Base-by-base conservation (phyloP, 2,329 filamentous ascomycete species). In the Pezicula rhizophila region DNA sequence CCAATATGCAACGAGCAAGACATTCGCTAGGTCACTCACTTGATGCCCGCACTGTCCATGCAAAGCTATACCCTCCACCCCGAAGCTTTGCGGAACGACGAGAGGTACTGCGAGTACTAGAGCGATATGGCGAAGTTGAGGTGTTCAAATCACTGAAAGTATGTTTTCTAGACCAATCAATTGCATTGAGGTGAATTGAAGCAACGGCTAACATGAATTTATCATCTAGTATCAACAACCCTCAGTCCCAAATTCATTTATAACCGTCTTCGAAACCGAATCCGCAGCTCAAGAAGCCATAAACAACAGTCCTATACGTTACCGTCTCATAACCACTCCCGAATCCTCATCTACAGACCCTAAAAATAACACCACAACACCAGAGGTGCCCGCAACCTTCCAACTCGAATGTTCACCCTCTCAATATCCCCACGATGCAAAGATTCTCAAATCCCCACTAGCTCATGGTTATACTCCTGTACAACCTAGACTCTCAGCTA, bases 111-210 rank as follows among this genome's bases (percentile, higher is more conserved):
- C 58, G 60, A 23, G 61, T 65, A 4, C 48, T 65, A 17, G 59
- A 64, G 45, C 53, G 58, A 33, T 64, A 60, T 51, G 64, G 64
- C 2, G 57, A 64, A 42, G 60, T 66, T 4, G 54, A 45, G 14
- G 57, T 64, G 54, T 65, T 66, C 48, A 54, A 54, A 20, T 60
- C 58, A 33, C 50, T 61, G 20, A 65, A 65, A 51, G 63, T 64
- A 55, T 23, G 40, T 53, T 18, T 2, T 20, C 10, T 23, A 20
- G 20, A 20, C 17, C 10, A 33, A 15, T 15, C 38, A 26, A 35
- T 20, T 35, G 10, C 6, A 5, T 15, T 14, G 12, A 40, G 23
- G 15, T 34, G 15, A 17, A 23, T 12, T 8, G 23, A 20, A 7
- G 7, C 8, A 31, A 10, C 28, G 8, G 28, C 28, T 31, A 31